Percentiles rank a stretch among this genome's conserved stretches.
phyloP scores from a whole-genome alignment of 345 rosid genomes.

The Dipteronia dyeriana region DNA sequence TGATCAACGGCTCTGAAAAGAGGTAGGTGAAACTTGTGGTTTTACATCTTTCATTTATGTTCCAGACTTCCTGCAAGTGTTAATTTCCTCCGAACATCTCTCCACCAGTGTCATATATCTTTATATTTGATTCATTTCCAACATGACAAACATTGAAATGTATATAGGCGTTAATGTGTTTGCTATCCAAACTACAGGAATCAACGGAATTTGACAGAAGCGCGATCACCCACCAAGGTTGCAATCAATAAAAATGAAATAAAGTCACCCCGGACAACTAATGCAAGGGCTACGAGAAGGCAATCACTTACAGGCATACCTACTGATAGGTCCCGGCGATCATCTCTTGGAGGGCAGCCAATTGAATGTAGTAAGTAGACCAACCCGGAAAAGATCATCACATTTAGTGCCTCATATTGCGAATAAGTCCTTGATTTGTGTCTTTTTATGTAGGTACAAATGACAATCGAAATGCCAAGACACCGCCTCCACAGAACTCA shows the following conservation, averaged over 20 bases:
- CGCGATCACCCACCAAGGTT: slow-evolving; percentile 39
- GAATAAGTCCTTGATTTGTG: slow-evolving; percentile 8
- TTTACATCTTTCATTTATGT: not conserved
- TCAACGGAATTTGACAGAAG: slow-evolving; percentile 38
- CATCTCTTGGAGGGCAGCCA: slow-evolving; percentile 82
- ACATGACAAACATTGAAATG: not conserved
- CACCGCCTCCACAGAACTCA: slow-evolving; percentile 71
- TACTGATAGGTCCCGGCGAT: slow-evolving; percentile 55
- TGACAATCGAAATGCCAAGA: slow-evolving; percentile 63
- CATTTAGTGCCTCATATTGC: slow-evolving; percentile 11
- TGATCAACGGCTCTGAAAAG: slow-evolving; percentile 81
- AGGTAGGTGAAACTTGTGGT: slow-evolving; percentile 41
- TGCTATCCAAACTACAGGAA: slow-evolving; percentile 34
- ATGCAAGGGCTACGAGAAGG: slow-evolving; percentile 58
- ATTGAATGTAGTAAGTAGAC: slow-evolving; percentile 45
- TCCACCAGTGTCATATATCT: not conserved
- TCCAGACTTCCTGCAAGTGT: not conserved
- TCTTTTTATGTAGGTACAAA: slow-evolving; percentile 34
- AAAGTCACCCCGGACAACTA: slow-evolving; percentile 48
- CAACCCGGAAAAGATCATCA: not conserved
- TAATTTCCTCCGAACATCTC: not conserved
- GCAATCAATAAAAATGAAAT: slow-evolving; percentile 27
- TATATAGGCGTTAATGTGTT: not conserved
- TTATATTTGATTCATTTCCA: not conserved
- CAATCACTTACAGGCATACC: slow-evolving; percentile 72